These are phyloP conservation scores for Plectosphaerella plurivora DNA, from an alignment of 2,329 filamentous ascomycete genomes.

Conservation along the genomic window DNA sequence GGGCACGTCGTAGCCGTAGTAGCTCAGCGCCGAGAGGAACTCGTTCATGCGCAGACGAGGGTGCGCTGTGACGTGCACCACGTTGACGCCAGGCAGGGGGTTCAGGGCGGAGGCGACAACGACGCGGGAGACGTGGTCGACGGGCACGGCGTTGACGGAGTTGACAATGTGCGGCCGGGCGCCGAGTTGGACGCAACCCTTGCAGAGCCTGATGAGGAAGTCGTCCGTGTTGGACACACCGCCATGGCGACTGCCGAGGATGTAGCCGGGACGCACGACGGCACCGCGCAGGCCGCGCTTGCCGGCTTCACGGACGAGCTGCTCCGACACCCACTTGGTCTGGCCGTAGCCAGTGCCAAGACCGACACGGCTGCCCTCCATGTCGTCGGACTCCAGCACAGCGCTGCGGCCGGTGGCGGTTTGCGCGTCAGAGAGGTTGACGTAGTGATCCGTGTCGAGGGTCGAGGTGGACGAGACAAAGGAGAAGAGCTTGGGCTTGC, in stretches of 20 bases:
- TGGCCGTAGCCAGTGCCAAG: slow-evolving; percentile 88
- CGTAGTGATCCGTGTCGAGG: slow-evolving; percentile 78
- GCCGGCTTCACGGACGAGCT: slow-evolving; percentile 71
- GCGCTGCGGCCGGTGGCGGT: slow-evolving; percentile 56
- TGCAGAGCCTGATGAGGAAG: slow-evolving; percentile 81
- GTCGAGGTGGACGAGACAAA: slow-evolving; percentile 82
- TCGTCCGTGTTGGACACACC: slow-evolving; percentile 81
- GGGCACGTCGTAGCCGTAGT: slow-evolving; percentile 68
- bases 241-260: slow-evolving; percentile 66
- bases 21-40: slow-evolving; percentile 65
- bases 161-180: slow-evolving; percentile 74
- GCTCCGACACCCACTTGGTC: slow-evolving; percentile 67
- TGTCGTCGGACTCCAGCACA: slow-evolving; percentile 71
- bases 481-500: slow-evolving; percentile 72
- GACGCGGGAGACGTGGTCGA: slow-evolving; percentile 76
- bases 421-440: slow-evolving; percentile 64
- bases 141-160: slow-evolving; percentile 85
- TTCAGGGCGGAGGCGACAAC: slow-evolving; percentile 71
- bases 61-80: slow-evolving; percentile 72
- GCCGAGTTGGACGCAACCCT: slow-evolving; percentile 79
- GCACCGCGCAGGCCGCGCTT: slow-evolving; percentile 69
- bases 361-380: slow-evolving; percentile 70
- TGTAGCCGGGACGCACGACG: slow-evolving; percentile 80
- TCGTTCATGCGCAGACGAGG: slow-evolving; percentile 74
- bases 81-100: slow-evolving; percentile 35